Evolutionary conservation across 768 basidiomycete genomes (phyloP).

Genomic region (Pleurotus sapidus): DNA sequence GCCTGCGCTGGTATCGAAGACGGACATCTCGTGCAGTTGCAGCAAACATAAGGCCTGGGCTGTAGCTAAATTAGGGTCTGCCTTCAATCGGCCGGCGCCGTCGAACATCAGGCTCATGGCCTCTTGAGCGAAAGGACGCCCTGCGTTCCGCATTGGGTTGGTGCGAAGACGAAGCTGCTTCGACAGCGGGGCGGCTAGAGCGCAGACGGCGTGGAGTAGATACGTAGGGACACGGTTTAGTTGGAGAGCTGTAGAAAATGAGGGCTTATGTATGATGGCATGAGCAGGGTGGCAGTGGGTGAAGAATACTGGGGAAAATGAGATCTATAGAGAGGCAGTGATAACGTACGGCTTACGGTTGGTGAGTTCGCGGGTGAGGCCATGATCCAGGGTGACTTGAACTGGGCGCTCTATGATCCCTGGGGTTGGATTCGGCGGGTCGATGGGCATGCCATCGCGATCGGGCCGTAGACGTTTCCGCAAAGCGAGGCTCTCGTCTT

Average conservation of each 20-base stretch:
- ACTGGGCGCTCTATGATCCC: constrained; percentile 39
- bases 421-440: constrained; percentile 27
- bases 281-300: constrained; percentile 78
- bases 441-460: constrained; percentile 2
- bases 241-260: constrained; percentile 65
- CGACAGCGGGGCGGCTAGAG: constrained; percentile 74
- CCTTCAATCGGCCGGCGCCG: constrained; percentile 56
- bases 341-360: constrained; percentile 49
- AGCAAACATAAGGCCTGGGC: constrained; percentile 77
- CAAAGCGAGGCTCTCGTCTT: constrained; percentile 3
- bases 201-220: constrained; percentile 73
- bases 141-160: constrained; percentile 51
- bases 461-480: neutral
- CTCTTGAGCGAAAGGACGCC: constrained; percentile 53
- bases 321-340: constrained; percentile 10
- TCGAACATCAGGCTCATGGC: constrained; percentile 73
- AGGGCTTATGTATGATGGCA: constrained; percentile 75
- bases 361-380: constrained; percentile 69
- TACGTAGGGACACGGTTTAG: constrained; percentile 67
- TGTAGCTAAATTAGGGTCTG: constrained; percentile 63
- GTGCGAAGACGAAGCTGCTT: constrained; percentile 62
- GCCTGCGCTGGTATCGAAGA: constrained; percentile 35
- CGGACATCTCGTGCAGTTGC: constrained; percentile 60
- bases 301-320: constrained; percentile 62
- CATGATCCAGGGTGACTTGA: constrained; percentile 44